A percentile compares a stretch with the other conserved stretches of the same genome.
phyloP scores from a whole-genome alignment of 2,329 filamentous ascomycete species.

The Xylaria sp. region DNA sequence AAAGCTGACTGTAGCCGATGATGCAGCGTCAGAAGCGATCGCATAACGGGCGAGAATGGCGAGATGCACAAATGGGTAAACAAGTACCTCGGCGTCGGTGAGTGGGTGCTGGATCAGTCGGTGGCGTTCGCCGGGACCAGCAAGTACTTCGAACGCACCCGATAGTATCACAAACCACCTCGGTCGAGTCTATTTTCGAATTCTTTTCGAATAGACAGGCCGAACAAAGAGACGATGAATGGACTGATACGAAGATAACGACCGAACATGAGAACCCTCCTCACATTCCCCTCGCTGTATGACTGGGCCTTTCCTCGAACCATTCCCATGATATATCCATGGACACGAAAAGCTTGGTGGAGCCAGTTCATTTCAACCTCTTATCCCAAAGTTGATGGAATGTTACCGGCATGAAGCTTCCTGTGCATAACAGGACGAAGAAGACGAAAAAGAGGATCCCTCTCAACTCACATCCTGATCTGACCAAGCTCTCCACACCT shows the following conservation, averaged over 20 bases:
- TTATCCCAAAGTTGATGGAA: not conserved
- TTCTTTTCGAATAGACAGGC: not conserved
- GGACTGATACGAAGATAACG: slow-evolving; percentile 31
- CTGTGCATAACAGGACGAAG: not conserved
- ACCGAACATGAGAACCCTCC: slow-evolving; percentile 12
- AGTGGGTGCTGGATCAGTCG: slow-evolving; percentile 98
- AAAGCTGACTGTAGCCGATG: slow-evolving; percentile 22
- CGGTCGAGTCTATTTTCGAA: not conserved
- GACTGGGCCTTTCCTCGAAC: slow-evolving; percentile 1
- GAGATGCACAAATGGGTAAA: slow-evolving; percentile 89
- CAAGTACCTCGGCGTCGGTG: slow-evolving; percentile 92
- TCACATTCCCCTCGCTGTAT: slow-evolving; percentile 11
- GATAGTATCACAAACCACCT: slow-evolving; percentile 59
- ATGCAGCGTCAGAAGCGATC: slow-evolving; percentile 87
- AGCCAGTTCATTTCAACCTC: not conserved
- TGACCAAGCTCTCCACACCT: slow-evolving; percentile 5
- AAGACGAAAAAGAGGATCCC: not conserved
- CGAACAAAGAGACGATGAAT: slow-evolving; percentile 15
- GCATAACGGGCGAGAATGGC: slow-evolving; percentile 82
- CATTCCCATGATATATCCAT: slow-evolving; percentile 17
- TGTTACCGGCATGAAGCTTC: slow-evolving; percentile 21
- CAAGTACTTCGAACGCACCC: slow-evolving; percentile 89
- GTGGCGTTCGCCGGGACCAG: slow-evolving; percentile 90
- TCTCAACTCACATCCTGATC: slow-evolving; percentile 29
- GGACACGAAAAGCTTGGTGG: slow-evolving; percentile 2